These are phyloP conservation scores for Xylaria telfairii DNA, from an alignment of 495 filamentous ascomycete genomes.

Conservation along the genomic window DNA sequence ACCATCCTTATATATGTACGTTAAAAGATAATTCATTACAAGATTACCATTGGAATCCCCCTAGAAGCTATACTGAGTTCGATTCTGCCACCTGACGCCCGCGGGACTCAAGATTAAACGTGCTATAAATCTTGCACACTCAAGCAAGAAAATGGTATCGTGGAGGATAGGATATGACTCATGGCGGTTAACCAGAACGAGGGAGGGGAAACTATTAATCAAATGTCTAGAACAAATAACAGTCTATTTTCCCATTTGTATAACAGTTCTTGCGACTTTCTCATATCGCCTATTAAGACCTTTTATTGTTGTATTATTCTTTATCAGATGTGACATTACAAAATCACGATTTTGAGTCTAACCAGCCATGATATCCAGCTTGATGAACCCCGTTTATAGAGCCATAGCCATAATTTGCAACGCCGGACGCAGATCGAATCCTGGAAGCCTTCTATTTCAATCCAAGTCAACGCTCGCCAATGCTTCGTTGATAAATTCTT, in stretches of 20 bases:
- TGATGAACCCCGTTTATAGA: neutral
- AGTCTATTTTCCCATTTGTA: too few species aligned
- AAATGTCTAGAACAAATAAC: too few species aligned
- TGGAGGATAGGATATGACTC: neutral
- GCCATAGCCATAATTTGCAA: conserved; percentile 11
- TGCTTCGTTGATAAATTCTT: conserved; percentile 48
- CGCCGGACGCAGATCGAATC: neutral
- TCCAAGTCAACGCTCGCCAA: conserved; percentile 53
- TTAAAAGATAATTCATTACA: neutral
- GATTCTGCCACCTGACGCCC: neutral
- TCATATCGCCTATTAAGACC: neutral
- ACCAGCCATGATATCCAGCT: neutral
- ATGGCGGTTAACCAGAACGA: neutral
- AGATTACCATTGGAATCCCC: neutral
- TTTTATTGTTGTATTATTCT: neutral
- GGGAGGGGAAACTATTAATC: too few species aligned
- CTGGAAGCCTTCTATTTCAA: conserved; percentile 31
- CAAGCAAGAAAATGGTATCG: neutral
- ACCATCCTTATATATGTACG: neutral
- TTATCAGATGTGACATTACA: neutral
- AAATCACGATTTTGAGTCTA: neutral
- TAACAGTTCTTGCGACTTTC: neutral
- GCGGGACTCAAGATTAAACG: neutral
- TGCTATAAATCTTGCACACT: neutral
- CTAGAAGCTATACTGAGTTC: too few species aligned